A percentile compares a stretch with the other conserved stretches of the same genome.
Evolutionary conservation across 352 stramenopile genomes (phyloP).

Genomic region (Phytophthora pinifolia): DNA sequence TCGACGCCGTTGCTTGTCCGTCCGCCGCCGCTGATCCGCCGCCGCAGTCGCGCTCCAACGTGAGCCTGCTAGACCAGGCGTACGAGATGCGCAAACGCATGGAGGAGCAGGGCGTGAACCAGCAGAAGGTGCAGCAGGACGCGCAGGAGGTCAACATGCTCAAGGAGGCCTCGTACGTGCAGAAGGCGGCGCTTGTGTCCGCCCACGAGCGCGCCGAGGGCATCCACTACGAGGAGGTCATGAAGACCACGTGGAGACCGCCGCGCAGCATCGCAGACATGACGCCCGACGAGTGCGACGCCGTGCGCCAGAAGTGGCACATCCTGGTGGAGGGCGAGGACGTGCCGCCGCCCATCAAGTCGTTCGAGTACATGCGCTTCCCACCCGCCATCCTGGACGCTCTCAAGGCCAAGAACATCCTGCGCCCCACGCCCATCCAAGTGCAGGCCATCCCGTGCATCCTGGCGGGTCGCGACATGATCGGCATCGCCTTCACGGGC

Average conservation of each 20-base stretch:
- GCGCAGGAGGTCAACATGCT: conserved; percentile 92
- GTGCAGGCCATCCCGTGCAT: conserved; percentile 98
- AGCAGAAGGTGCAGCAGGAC: conserved; percentile 78
- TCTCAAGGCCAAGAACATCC: conserved; percentile 96
- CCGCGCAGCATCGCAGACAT: conserved; percentile 87
- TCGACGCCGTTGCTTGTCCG: conserved; percentile 5
- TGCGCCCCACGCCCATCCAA: conserved; percentile 97
- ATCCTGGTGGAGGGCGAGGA: conserved; percentile 97
- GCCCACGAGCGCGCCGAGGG: conserved; percentile 92
- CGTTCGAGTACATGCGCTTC: conserved; percentile 98
- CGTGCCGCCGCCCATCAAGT: conserved; percentile 95
- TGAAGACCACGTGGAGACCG: conserved; percentile 92
- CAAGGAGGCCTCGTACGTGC: conserved; percentile 94
- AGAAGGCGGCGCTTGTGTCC: conserved; percentile 95
- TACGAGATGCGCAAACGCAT: conserved; percentile 82
- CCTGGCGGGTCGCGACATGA: conserved; percentile 96
- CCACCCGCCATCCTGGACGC: conserved; percentile 91
- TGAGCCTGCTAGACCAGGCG: conserved; percentile 82
- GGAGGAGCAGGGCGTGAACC: conserved; percentile 78
- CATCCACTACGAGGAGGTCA: conserved; percentile 88
- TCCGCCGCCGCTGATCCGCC: conserved; percentile 2
- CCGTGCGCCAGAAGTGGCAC: conserved; percentile 97
- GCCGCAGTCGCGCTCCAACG: conserved; percentile 46
- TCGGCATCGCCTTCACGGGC: conserved; percentile 99
- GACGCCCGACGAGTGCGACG: conserved; percentile 86